These are phyloP conservation scores for Fonsecaea multimorphosa DNA, from an alignment of 2,329 filamentous ascomycete genomes.

Conservation along the genomic window DNA sequence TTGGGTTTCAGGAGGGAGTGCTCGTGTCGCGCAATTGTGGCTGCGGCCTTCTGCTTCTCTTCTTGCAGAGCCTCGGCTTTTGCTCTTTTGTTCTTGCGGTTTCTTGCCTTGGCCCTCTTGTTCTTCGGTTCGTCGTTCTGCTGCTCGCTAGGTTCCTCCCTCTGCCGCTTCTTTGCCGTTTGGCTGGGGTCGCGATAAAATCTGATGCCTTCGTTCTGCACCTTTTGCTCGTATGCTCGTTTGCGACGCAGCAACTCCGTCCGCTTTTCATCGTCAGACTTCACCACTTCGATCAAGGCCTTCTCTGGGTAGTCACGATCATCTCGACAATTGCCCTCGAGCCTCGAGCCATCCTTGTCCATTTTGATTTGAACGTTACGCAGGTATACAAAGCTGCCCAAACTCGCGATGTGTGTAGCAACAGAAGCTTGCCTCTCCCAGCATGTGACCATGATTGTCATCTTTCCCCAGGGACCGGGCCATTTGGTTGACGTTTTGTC, in stretches of 20 bases:
- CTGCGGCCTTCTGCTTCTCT: not conserved
- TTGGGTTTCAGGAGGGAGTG: slow-evolving; percentile 12
- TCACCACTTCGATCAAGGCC: slow-evolving; percentile 64
- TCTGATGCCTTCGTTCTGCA: slow-evolving; percentile 41
- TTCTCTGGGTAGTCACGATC: slow-evolving; percentile 61
- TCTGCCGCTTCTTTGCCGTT: slow-evolving; percentile 25
- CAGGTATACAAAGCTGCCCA: slow-evolving; percentile 69
- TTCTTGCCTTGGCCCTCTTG: slow-evolving; percentile 36
- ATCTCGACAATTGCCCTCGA: slow-evolving; percentile 75
- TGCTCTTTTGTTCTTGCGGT: slow-evolving; percentile 40
- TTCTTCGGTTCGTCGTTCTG: slow-evolving; percentile 36
- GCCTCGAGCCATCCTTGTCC: slow-evolving; percentile 56
- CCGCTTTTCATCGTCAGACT: slow-evolving; percentile 50
- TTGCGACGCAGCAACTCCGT: slow-evolving; percentile 67
- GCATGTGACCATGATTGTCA: slow-evolving; percentile 72
- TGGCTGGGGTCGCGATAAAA: slow-evolving; percentile 35
- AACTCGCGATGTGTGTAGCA: slow-evolving; percentile 61
- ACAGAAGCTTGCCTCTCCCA: slow-evolving; percentile 70
- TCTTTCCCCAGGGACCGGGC: slow-evolving; percentile 75
- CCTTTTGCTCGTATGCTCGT: slow-evolving; percentile 60
- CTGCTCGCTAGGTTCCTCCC: slow-evolving; percentile 42
- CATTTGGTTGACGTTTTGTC: slow-evolving; percentile 56
- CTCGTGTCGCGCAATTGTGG: not conserved
- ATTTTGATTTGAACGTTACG: slow-evolving; percentile 73
- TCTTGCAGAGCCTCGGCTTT: slow-evolving; percentile 30